Conservation (phyloP, 495 filamentous ascomycete genomes). For the Evernia prunastri region DNA sequence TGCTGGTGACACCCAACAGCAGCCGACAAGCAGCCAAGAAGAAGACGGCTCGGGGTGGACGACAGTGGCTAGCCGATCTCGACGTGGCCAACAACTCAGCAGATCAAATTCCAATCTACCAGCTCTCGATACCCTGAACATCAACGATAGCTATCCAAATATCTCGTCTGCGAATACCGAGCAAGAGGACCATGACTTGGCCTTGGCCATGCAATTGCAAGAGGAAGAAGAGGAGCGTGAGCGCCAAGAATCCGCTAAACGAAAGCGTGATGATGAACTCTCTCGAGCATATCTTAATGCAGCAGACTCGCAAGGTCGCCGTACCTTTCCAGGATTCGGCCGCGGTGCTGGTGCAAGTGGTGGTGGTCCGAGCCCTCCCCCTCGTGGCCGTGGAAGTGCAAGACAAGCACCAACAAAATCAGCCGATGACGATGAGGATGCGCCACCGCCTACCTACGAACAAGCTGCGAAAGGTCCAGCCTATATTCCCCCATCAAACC, state of each 20-base stretch:
- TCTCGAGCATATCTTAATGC: constrained; percentile 24
- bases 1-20: constrained; percentile 19
- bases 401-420: constrained; percentile 29
- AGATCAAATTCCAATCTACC: constrained; percentile 17
- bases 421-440: constrained; percentile 45
- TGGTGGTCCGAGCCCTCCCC: constrained; percentile 13
- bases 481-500: constrained; percentile 56
- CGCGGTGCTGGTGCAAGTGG: constrained; percentile 14
- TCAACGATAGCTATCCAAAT: constrained; percentile 26
- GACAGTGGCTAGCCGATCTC: constrained; percentile 34
- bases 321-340: constrained; percentile 23
- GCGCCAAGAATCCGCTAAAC: constrained; percentile 37
- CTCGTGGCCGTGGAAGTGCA: constrained; percentile 16
- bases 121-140: constrained; percentile 27
- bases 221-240: constrained; percentile 74
- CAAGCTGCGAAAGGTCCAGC: constrained; percentile 60
- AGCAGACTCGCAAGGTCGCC: constrained; percentile 21
- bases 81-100: constrained; percentile 15
- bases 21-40: not conserved
- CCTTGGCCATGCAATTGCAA: constrained; percentile 72
- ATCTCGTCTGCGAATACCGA: constrained; percentile 32
- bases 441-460: constrained; percentile 75
- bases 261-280: constrained; percentile 37
- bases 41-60: constrained; percentile 41
- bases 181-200: constrained; percentile 73